phyloP scores from a whole-genome alignment of 345 rosid species.

The Gynandropsis gynandra region DNA sequence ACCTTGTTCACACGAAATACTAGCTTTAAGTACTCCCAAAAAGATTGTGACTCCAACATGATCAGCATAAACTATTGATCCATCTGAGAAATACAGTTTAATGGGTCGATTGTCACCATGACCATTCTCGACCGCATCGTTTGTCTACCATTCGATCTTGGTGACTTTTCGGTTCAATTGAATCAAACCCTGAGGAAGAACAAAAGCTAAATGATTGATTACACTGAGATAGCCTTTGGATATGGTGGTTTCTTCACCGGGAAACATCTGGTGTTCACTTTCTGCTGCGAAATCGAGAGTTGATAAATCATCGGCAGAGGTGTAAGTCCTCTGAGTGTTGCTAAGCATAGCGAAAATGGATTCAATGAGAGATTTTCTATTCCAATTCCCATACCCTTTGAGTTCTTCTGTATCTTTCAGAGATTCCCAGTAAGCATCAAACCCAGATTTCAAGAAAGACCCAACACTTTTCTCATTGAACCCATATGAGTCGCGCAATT shows the following conservation, averaged over 20 bases:
- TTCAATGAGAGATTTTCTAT: too few species aligned
- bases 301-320: too few species aligned
- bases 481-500: too few species aligned
- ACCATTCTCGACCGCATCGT: slow-evolving; percentile 38
- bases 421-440: slow-evolving; percentile 50
- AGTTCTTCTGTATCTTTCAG: slow-evolving; percentile 24
- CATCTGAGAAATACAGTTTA: slow-evolving; percentile 76
- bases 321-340: too few species aligned
- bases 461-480: slow-evolving; percentile 53
- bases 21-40: slow-evolving; percentile 81
- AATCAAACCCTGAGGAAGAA: slow-evolving; percentile 59
- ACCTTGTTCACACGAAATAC: slow-evolving; percentile 34
- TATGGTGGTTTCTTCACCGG: too few species aligned
- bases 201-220: too few species aligned
- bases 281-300: too few species aligned
- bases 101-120: slow-evolving; percentile 43
- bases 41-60: slow-evolving; percentile 88
- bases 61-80: too few species aligned
- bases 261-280: too few species aligned
- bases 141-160: slow-evolving; percentile 70
- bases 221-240: too few species aligned
- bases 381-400: too few species aligned
- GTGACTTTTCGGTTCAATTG: slow-evolving; percentile 57
- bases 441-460: slow-evolving; percentile 47
- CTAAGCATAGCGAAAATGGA: too few species aligned